Evolutionary conservation across 2,329 filamentous ascomycete genomes (phyloP).

Genomic region (Mollisia scopiformis): DNA sequence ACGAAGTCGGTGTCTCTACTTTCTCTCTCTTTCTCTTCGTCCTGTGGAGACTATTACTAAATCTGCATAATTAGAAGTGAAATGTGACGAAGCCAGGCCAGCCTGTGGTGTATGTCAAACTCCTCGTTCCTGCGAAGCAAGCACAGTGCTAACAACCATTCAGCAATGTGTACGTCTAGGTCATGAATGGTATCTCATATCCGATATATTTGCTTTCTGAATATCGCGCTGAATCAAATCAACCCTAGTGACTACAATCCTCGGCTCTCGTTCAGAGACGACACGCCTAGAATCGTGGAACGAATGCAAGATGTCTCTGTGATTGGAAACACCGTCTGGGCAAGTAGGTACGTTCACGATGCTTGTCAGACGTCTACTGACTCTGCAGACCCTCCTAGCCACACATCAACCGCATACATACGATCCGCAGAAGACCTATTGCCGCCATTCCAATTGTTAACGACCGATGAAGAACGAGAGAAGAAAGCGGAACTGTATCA

Average conservation of each 20-base stretch:
- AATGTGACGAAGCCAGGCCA: slow-evolving; percentile 59
- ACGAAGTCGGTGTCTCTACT: slow-evolving; percentile 21
- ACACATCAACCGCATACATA: background rate
- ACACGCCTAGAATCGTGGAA: slow-evolving; percentile 52
- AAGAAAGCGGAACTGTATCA: slow-evolving; percentile 52
- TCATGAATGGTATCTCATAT: slow-evolving; percentile 43
- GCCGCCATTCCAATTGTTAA: slow-evolving; percentile 55
- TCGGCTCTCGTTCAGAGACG: slow-evolving; percentile 56
- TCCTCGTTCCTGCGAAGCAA: background rate
- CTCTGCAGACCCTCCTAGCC: background rate
- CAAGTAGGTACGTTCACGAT: slow-evolving; percentile 45
- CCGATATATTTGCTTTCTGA: background rate
- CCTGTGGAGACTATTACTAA: background rate
- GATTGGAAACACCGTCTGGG: slow-evolving; percentile 56
- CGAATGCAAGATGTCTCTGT: slow-evolving; percentile 55
- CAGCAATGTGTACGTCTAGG: slow-evolving; percentile 58
- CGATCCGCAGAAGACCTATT: slow-evolving; percentile 45
- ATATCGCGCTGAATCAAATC: background rate
- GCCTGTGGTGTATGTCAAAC: slow-evolving; percentile 52
- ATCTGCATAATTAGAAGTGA: slow-evolving; percentile 45
- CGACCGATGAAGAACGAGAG: slow-evolving; percentile 60
- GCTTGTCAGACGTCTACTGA: background rate
- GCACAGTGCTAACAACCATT: slow-evolving; percentile 7
- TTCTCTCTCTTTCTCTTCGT: too few species aligned
- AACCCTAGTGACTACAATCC: slow-evolving; percentile 54